Evolutionary conservation across 495 filamentous ascomycete genomes (phyloP).

Genomic region (Penicillium ochrochloron): DNA sequence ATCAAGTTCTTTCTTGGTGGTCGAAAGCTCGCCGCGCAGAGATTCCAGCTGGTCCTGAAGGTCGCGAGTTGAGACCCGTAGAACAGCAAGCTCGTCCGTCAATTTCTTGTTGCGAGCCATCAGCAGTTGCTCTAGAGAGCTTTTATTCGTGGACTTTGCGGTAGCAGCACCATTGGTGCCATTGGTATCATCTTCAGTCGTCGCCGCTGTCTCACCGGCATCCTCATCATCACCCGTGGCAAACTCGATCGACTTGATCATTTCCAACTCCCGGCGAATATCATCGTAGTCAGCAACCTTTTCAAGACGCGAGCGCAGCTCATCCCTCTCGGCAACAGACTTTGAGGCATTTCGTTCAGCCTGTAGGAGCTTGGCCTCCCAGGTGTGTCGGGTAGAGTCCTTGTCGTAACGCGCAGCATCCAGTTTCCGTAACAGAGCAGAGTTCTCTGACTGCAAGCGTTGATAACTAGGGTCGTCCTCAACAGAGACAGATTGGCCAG

Average conservation of each 20-base stretch:
- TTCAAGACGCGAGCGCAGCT: slow-evolving; percentile 75
- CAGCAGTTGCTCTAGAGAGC: slow-evolving; percentile 87
- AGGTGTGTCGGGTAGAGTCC: slow-evolving; percentile 72
- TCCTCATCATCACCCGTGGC: slow-evolving; percentile 87
- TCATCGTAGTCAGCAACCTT: slow-evolving; percentile 96
- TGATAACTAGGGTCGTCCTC: slow-evolving; percentile 91
- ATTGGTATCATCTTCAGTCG: slow-evolving; percentile 30
- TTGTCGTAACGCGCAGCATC: slow-evolving; percentile 82
- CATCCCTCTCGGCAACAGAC: slow-evolving; percentile 73
- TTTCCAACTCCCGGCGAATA: slow-evolving; percentile 91
- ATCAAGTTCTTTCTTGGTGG: slow-evolving; percentile 83
- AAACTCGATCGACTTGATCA: slow-evolving; percentile 96
- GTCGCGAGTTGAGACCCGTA: slow-evolving; percentile 93
- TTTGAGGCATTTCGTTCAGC: slow-evolving; percentile 48
- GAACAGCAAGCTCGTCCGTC: slow-evolving; percentile 86
- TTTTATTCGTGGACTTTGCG: slow-evolving; percentile 65
- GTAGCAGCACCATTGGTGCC: slow-evolving; percentile 54
- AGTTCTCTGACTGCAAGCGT: slow-evolving; percentile 88
- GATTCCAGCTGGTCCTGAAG: slow-evolving; percentile 78
- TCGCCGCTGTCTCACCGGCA: slow-evolving; percentile 28
- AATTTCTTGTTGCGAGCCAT: slow-evolving; percentile 95
- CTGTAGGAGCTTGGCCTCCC: slow-evolving; percentile 68
- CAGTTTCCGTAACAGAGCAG: slow-evolving; percentile 81
- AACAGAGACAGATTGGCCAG: slow-evolving; percentile 56
- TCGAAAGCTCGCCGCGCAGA: slow-evolving; percentile 81